Conservation (phyloP, 345 rosid species). For the Syzygium oleosum region DNA sequence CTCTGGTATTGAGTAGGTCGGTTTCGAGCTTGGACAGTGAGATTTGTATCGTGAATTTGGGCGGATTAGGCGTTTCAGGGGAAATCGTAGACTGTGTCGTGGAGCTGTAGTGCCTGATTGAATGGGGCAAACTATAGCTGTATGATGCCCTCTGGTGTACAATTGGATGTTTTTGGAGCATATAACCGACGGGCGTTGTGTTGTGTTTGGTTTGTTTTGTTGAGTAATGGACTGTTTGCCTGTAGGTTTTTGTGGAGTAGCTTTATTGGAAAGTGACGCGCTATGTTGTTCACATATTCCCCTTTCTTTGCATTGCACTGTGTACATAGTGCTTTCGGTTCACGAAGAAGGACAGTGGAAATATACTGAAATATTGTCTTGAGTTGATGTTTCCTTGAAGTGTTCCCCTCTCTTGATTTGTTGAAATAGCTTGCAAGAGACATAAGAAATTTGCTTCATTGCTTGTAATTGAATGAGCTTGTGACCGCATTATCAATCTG, state of each 20-base stretch:
- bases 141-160: not conserved
- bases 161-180: not conserved
- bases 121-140: not conserved
- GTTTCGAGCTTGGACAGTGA: not conserved
- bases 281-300: not conserved
- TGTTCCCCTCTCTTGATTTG: not conserved
- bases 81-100: not conserved
- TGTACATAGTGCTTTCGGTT: not conserved
- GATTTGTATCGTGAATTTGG: not conserved
- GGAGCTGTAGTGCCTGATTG: not conserved
- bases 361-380: not conserved
- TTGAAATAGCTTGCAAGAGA: not conserved
- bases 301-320: not conserved
- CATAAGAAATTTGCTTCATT: not conserved
- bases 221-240: not conserved
- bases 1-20: rapidly evolving
- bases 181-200: not conserved
- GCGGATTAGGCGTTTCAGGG: not conserved
- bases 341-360: not conserved
- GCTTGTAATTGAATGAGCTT: not conserved
- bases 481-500: not conserved
- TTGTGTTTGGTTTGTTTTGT: not conserved
- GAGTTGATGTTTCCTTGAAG: not conserved
- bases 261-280: not conserved
- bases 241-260: not conserved